Base-by-base conservation (phyloP, 2,329 filamentous ascomycete genomes). In the Allantophomopsis lycopodina region DNA sequence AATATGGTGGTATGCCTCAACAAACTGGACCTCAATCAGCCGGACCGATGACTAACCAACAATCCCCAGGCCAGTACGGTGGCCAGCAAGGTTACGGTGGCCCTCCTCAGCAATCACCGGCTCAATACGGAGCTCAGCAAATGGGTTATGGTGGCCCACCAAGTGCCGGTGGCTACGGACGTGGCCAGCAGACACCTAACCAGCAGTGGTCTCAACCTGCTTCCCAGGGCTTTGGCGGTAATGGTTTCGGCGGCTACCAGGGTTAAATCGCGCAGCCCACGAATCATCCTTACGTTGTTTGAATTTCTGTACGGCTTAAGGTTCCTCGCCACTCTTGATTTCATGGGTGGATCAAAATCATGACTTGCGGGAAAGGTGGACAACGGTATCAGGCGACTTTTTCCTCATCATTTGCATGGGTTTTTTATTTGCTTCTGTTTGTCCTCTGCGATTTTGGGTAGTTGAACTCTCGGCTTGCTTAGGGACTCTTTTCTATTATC, bases 121-220 rank as follows among this genome's bases (percentile, higher is more conserved):
- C 68, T 31, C 71, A 67, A 35, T 79, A 77, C 58, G 73, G 69
- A 50, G 75, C 71, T 49, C 78, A 79, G 53, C 78, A 79, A 55
- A 82, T 83, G 71, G 72, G 72, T 47, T 84, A 83, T 62, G 80
- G 71, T 54, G 78, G 68, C 47, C 80, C 73, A 50, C 72, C 79
- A 49, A 91, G 81, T 56, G 82, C 83, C 50, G 85, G 83, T 52
- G 85, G 85, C 45, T 94, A 87, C 55, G 85, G 84, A 46, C 84
- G 86, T 56, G 85, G 83, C 48, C 69, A 69, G 46, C 54, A 50
- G 44, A 50, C 49, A 36, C 50, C 50, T 21, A 53, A 52, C 45
- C 47, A 56, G 38, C 57, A 60, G 36, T 61, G 59, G 59, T 57
- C 52, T 44, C 73, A 76, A 50, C 65, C 66, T 32, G 68, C 71